Evolutionary conservation across 2,329 filamentous ascomycete species (phyloP).

Genomic region (Leptographium procerum): DNA sequence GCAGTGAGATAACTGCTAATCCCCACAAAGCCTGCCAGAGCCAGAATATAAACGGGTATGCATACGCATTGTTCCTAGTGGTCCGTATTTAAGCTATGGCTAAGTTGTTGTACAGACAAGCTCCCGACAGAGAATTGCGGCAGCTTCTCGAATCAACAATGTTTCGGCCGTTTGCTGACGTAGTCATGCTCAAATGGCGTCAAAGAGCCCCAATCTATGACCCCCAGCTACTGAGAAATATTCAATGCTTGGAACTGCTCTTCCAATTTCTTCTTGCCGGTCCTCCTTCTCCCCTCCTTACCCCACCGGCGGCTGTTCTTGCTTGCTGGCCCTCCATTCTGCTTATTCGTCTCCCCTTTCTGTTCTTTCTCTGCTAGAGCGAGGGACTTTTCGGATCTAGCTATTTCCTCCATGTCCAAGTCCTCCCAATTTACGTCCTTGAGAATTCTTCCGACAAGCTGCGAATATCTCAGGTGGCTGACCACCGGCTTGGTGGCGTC

Average conservation of each 20-base stretch:
- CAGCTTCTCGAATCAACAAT: neutral
- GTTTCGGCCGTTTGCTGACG: too few relatives aligned
- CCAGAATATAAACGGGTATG: too few relatives aligned
- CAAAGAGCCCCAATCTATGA: too few relatives aligned
- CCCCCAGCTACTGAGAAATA: neutral
- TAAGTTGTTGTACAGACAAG: too few relatives aligned
- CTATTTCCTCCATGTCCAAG: conserved; percentile 32
- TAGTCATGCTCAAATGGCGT: too few relatives aligned
- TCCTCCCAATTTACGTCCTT: conserved; percentile 59
- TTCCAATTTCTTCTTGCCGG: conserved; percentile 2
- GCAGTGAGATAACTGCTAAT: neutral
- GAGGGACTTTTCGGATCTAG: conserved; percentile 20
- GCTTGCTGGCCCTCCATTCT: neutral
- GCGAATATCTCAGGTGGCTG: conserved; percentile 61
- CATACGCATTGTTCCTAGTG: too few relatives aligned
- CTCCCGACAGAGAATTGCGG: too few relatives aligned
- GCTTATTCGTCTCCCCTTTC: conserved; percentile 9
- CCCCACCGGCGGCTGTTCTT: neutral
- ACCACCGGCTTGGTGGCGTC: conserved; percentile 53
- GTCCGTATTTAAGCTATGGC: too few relatives aligned
- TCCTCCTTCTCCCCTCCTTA: conserved; percentile 1
- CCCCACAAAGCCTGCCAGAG: too few relatives aligned
- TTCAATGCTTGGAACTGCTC: conserved; percentile 3
- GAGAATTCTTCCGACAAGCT: conserved; percentile 55
- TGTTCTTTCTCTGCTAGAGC: conserved; percentile 16